Conservation (phyloP, 2,329 filamentous ascomycete species). For the Fusarium buxicola region DNA sequence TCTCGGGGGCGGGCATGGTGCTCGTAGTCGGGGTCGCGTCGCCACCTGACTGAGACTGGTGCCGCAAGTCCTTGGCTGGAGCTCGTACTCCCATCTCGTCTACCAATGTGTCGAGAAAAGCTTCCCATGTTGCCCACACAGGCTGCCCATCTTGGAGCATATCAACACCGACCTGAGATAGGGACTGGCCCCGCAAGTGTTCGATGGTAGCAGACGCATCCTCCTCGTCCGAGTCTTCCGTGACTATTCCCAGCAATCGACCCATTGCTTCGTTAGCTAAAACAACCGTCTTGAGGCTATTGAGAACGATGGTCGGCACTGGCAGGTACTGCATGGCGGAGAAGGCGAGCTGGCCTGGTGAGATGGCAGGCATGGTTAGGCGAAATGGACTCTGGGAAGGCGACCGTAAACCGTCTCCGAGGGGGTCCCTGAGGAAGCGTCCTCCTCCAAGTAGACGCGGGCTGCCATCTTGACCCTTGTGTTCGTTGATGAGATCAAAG, state of each 20-base stretch:
- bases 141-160: constrained; percentile 75
- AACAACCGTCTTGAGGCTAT: constrained; percentile 75
- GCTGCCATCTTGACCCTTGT: constrained; percentile 40
- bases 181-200: constrained; percentile 70
- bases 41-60: constrained; percentile 41
- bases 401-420: constrained; percentile 46
- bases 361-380: constrained; percentile 60
- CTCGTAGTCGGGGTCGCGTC: constrained; percentile 54
- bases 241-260: constrained; percentile 70
- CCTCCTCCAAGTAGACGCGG: constrained; percentile 43
- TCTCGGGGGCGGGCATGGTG: constrained; percentile 48
- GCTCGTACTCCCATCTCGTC: constrained; percentile 54
- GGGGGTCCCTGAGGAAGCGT: constrained; percentile 52
- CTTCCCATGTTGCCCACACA: constrained; percentile 69
- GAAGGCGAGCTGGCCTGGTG: constrained; percentile 69
- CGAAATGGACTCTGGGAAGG: constrained; percentile 54
- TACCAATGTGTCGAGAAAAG: constrained; percentile 66
- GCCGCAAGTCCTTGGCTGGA: constrained; percentile 38
- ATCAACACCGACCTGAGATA: constrained; percentile 79
- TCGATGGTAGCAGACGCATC: constrained; percentile 64
- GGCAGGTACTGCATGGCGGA: constrained; percentile 80
- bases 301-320: constrained; percentile 76
- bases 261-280: constrained; percentile 83
- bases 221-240: constrained; percentile 54
- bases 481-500: constrained; percentile 32